phyloP scores from a whole-genome alignment of 768 basidiomycete genomes.

The Vararia minispora region DNA sequence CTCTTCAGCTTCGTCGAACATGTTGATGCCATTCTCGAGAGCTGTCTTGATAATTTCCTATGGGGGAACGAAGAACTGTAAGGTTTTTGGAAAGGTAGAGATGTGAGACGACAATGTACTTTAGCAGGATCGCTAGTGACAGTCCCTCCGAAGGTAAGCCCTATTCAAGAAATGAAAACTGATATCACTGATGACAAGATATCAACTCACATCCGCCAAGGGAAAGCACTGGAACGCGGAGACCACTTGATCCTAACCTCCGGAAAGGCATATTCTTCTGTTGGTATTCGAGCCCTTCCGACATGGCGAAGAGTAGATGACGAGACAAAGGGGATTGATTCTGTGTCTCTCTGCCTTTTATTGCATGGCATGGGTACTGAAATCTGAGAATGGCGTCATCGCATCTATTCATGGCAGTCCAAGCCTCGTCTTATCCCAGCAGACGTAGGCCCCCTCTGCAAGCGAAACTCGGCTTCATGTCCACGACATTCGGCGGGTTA shows the following conservation, averaged over 20 bases:
- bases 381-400: too few species aligned
- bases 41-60: conserved; percentile 44
- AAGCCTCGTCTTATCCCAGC: too few species aligned
- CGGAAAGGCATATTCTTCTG: conserved; percentile 30
- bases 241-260: conserved; percentile 33
- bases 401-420: too few species aligned
- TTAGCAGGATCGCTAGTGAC: conserved; percentile 43
- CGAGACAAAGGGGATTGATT: too few species aligned
- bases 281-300: conserved; percentile 26
- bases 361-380: too few species aligned
- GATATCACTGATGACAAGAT: not conserved
- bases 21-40: conserved; percentile 41
- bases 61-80: too few species aligned
- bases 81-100: too few species aligned
- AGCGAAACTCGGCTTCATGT: too few species aligned
- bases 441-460: too few species aligned
- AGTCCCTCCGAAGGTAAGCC: conserved; percentile 37
- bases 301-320: too few species aligned
- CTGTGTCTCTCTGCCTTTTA: too few species aligned
- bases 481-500: too few species aligned
- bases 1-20: conserved; percentile 36
- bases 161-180: conserved; percentile 9
- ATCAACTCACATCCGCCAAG: conserved; percentile 34
- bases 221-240: conserved; percentile 40
- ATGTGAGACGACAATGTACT: conserved; percentile 12